Evolutionary conservation across 108 stramenopile genomes (phyloP), one percentile per base, ranked within the genome.

Genomic region (Nitzschia palea): DNA sequence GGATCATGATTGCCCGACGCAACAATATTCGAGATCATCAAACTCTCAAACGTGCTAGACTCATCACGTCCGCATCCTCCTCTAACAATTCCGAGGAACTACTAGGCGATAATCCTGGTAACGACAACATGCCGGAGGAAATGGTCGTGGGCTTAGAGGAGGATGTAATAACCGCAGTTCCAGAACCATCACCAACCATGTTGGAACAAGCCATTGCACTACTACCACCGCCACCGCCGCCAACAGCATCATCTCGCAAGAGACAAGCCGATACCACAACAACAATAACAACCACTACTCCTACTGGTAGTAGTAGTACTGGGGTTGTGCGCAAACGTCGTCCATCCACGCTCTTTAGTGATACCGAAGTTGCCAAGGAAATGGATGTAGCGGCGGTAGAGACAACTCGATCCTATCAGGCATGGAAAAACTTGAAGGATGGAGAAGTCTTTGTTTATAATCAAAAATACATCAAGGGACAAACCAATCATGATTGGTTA

Each of bases 1-100:
- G 93, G 29, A 90, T 95, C 52, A 95, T 95, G 93, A 95, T 95
- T 79, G 93, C 93, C 3, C 70, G 90, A 36, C 78, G 93, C 33
- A 91, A 91, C 73, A 95, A 95, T 63, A 47, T 95, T 18, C 71
- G 81, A 30, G 93, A 91, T 74, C 93, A 95, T 57, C 81, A 69
- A 4, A 51, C 70, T 15, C 67, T 95, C 61, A 91, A 90, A 70
- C 51, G 66, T 47, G 90, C 87, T 25, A 62, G 89, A 12, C 67
- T 61, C 35, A 31, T 65, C 1, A 40, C 22, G 18, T n/a, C 45
- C 36, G 29, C 70, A 17, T 36, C 18, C 32, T n/a, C n/a, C n/a
- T n/a, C n/a, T n/a, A n/a, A n/a, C 18, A 40, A 43, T 20, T n/a
- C 47, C 43, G 33, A 14, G 22, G 25, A 37, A 3, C 56, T 67